Base-by-base conservation (phyloP, 169 alveolate species). In the Fabrea salina region DNA sequence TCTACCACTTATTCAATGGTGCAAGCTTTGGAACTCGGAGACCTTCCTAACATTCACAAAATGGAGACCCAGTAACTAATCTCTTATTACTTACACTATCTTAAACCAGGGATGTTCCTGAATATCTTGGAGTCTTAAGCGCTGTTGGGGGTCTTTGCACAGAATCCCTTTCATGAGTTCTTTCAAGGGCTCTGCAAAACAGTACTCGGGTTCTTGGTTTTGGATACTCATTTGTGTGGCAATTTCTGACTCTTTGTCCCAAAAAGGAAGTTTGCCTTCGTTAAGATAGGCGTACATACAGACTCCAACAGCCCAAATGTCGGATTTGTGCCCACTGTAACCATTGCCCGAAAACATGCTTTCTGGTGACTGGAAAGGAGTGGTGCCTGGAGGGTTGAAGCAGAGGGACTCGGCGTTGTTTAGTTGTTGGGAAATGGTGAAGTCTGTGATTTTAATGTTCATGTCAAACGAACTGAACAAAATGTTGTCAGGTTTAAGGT, bases 251-350 rank as follows among this genome's bases (percentile, higher is more conserved):
- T 44, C 67, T 1, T 33, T 33, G 50, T 25, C 40, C 80, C 80
- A 72, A 47, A 47, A 72, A 0, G 80, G 80, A 11, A 51, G 41
- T 7, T 0, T 8, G 0, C 80, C 80, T 13, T 51, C 44, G 41
- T 13, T 25, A 32, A 47, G 16, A 47, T 50, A 49, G 22, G 58
- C 22, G 27, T 27, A 51, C 11, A 72, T 50, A 51, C 71, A 50
- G n/a, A 72, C 47, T 50, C 80, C 80, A 44, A 72, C 8, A 72
- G 71, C 70, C 80, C 80, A 72, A n/a, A 72, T 33, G 27, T 72
- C 80, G 0, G 80, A 44, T 49, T 50, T 72, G 8, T 50, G 27
- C 8, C 71, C 71, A 27, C 8, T n/a, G 37, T 25, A 72, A 6
- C 71, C 71, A 27, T 32, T 30, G 19, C 80, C 80, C 33, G 80